phyloP scores from a whole-genome alignment of 2,329 filamentous ascomycete species.

The Paraphoma chrysanthemicola region DNA sequence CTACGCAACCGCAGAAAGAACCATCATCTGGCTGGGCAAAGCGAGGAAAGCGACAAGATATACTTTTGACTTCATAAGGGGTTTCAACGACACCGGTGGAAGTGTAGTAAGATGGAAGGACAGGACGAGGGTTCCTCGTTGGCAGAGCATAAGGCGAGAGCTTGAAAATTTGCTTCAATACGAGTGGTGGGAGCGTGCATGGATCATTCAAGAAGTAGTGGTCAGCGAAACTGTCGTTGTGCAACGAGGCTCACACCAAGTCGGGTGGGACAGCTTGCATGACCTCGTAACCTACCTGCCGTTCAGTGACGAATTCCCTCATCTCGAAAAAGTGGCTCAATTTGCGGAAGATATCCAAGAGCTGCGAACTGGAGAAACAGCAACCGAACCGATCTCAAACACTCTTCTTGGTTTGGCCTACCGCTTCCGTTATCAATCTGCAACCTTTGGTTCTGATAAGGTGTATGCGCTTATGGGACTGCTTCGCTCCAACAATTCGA shows the following conservation, averaged over 20 bases:
- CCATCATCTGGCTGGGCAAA: slow-evolving; percentile 16
- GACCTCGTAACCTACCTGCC: neutral
- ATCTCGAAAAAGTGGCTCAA: neutral
- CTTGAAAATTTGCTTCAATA: slow-evolving; percentile 3
- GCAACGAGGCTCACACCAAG: slow-evolving; percentile 5
- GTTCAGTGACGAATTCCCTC: neutral
- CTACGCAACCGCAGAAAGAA: slow-evolving; percentile 5
- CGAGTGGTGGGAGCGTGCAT: slow-evolving; percentile 12
- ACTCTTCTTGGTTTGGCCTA: neutral
- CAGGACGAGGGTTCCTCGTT: neutral
- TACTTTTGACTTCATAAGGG: neutral
- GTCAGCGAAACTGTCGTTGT: slow-evolving; percentile 4
- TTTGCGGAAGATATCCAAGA: slow-evolving; percentile 1
- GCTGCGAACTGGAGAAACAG: neutral
- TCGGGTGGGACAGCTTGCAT: slow-evolving; percentile 1
- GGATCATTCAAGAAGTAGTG: slow-evolving; percentile 13
- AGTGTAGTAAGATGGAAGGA: neutral
- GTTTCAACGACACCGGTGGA: neutral
- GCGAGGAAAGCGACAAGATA: neutral
- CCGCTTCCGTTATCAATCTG: slow-evolving; percentile 8
- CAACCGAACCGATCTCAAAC: neutral
- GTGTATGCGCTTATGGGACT: slow-evolving; percentile 13
- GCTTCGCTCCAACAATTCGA: slow-evolving; percentile 1
- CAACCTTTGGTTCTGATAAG: slow-evolving; percentile 10
- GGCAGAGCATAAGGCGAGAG: neutral